Conservation (phyloP, 768 basidiomycete genomes). For the Kwoniella heveanensis region DNA sequence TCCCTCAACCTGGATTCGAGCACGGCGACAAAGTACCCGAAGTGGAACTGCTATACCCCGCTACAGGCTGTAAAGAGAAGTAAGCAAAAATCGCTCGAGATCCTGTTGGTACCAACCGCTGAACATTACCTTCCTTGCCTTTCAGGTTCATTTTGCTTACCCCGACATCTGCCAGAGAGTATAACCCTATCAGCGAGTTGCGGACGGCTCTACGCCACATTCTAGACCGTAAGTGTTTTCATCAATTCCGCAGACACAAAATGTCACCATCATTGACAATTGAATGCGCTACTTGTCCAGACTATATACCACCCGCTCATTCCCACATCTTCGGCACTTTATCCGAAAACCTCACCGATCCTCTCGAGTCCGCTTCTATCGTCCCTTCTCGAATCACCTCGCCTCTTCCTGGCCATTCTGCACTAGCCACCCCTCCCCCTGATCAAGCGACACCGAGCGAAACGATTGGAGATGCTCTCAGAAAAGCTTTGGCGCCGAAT, state of each 20-base stretch:
- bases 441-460: conserved; percentile 26
- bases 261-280: no score
- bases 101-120: no score
- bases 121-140: no score
- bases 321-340: conserved; percentile 43
- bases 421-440: conserved; percentile 34
- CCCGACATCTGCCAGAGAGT: conserved; percentile 45
- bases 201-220: conserved; percentile 41
- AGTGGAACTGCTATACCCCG: conserved; percentile 51
- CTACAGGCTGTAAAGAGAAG: conserved; percentile 49
- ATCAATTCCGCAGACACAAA: not conserved
- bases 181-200: conserved; percentile 48
- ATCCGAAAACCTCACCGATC: conserved; percentile 31
- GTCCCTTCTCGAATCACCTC: conserved; percentile 33
- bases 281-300: conserved; percentile 22
- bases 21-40: conserved; percentile 41
- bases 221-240: conserved; percentile 48
- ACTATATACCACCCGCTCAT: conserved; percentile 49
- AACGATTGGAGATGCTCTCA: conserved; percentile 46
- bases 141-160: conserved; percentile 46
- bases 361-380: conserved; percentile 15
- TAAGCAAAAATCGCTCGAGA: conserved; percentile 22
- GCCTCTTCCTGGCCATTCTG: conserved; percentile 24
- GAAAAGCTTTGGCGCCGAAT: conserved; percentile 46
- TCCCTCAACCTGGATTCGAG: conserved; percentile 50